Conservation (phyloP, 257 asterid species). For the Dorcoceras hygrometricum region DNA sequence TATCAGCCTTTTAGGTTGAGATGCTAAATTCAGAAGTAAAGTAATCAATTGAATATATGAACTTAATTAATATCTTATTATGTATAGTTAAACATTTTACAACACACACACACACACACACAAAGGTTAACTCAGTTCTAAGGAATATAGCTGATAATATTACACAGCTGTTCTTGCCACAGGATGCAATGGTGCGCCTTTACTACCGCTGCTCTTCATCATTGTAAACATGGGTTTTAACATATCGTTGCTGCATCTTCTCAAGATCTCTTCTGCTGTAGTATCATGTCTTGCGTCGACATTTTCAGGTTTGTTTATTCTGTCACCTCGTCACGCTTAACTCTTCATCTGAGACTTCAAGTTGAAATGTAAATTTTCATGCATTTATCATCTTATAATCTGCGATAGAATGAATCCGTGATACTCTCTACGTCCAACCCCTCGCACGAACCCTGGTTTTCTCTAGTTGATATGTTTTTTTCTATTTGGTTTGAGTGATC, state of each 20-base stretch:
- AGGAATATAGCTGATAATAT: slow-evolving; percentile 10
- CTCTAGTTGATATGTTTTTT: background rate
- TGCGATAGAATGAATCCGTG: background rate
- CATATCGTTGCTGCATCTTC: slow-evolving; percentile 77
- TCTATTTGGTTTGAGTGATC: background rate
- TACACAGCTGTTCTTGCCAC: slow-evolving; percentile 26
- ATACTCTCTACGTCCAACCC: background rate
- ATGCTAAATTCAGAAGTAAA: background rate
- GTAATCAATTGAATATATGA: background rate
- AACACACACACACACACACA: background rate
- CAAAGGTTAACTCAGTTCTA: background rate
- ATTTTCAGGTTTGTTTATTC: slow-evolving; percentile 61
- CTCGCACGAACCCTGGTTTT: background rate
- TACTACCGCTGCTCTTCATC: slow-evolving; percentile 75
- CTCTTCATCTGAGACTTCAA: slow-evolving; percentile 14
- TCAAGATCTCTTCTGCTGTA: slow-evolving; percentile 93
- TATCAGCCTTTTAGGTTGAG: background rate
- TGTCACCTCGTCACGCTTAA: background rate
- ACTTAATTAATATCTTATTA: background rate
- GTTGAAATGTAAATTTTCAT: background rate
- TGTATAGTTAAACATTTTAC: background rate
- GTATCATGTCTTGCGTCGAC: slow-evolving; percentile 96
- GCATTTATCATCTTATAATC: slow-evolving; percentile 1
- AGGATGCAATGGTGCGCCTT: slow-evolving; percentile 94
- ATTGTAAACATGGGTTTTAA: slow-evolving; percentile 87